Percentiles rank a stretch among this genome's conserved stretches.
phyloP scores from a whole-genome alignment of 768 basidiomycete genomes.

The Amanita pallidorosea region DNA sequence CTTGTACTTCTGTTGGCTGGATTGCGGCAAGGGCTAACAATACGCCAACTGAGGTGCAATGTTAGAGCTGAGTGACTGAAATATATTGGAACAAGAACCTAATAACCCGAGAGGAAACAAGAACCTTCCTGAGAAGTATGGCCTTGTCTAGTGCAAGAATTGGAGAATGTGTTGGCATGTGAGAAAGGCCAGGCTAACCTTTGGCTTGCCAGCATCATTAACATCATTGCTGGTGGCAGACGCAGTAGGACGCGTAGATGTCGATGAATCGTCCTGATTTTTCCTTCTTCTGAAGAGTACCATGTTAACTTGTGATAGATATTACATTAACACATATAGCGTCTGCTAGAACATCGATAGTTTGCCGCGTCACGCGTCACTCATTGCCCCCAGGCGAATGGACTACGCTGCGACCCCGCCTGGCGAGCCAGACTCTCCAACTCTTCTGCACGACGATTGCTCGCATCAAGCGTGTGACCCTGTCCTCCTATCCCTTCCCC shows the following conservation, averaged over 20 bases:
- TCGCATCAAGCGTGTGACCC: conserved; percentile 24
- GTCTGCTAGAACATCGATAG: too few relatives aligned
- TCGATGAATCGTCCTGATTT: neutral
- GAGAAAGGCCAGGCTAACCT: neutral
- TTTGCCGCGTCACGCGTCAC: neutral
- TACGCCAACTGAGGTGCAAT: conserved; percentile 41
- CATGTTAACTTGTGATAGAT: neutral
- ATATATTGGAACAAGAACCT: conserved; percentile 17
- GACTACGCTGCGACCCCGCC: conserved; percentile 16
- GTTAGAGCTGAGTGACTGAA: neutral
- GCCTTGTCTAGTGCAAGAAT: neutral
- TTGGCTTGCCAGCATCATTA: neutral
- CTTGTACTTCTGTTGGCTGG: conserved; percentile 55
- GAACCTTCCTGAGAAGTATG: conserved; percentile 29
- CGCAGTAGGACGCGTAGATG: neutral
- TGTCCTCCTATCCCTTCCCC: conserved; percentile 40
- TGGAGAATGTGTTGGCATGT: neutral
- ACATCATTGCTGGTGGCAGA: neutral
- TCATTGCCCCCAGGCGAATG: conserved; percentile 19
- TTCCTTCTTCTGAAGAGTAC: conserved; percentile 3
- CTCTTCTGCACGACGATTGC: conserved; percentile 36
- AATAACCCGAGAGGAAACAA: conserved; percentile 69
- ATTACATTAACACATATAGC: too few relatives aligned
- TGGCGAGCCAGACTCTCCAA: conserved; percentile 31
- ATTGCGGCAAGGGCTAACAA: conserved; percentile 55